Percentiles rank a stretch among this genome's conserved stretches.
These are phyloP conservation scores for Nemania serpens DNA, from an alignment of 2,329 filamentous ascomycete genomes.

Conservation along the genomic window DNA sequence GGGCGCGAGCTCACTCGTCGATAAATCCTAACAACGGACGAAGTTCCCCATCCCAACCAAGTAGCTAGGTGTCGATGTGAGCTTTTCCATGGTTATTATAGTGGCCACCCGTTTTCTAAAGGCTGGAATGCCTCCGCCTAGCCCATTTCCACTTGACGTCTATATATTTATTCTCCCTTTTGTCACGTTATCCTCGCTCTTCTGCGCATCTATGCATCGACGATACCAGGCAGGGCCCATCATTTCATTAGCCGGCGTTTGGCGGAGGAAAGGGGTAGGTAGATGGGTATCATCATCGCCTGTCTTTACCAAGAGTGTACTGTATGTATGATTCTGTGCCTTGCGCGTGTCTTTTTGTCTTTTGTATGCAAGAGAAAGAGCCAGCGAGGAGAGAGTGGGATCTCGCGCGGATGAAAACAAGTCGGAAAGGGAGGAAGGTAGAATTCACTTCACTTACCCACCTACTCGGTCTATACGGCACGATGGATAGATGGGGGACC, in stretches of 20 bases:
- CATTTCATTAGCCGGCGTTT: slow-evolving; percentile 7
- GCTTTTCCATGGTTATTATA: not conserved
- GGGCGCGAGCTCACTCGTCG: not conserved
- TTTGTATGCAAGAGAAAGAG: too few relatives aligned
- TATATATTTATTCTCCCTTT: not conserved
- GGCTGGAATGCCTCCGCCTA: not conserved
- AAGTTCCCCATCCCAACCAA: too few relatives aligned
- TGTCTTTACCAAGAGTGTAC: slow-evolving; percentile 10
- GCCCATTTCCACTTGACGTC: not conserved
- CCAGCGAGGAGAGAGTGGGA: too few relatives aligned
- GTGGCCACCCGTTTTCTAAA: not conserved
- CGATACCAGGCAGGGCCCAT: not conserved
- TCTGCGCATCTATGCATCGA: not conserved
- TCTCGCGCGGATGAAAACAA: too few relatives aligned
- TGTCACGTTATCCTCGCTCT: not conserved
- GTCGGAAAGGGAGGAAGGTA: too few relatives aligned
- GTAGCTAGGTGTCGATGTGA: too few relatives aligned
- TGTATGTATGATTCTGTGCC: too few relatives aligned
- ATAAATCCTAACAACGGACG: not conserved
- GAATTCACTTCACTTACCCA: too few relatives aligned
- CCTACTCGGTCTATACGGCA: too few relatives aligned
- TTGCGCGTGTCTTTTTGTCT: too few relatives aligned
- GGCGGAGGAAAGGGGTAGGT: not conserved
- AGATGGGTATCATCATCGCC: not conserved
- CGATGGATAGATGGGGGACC: too few relatives aligned